Evolutionary conservation across 768 basidiomycete genomes (phyloP), one percentile per base, ranked within the genome.

Genomic region (Dioszegia crocea): DNA sequence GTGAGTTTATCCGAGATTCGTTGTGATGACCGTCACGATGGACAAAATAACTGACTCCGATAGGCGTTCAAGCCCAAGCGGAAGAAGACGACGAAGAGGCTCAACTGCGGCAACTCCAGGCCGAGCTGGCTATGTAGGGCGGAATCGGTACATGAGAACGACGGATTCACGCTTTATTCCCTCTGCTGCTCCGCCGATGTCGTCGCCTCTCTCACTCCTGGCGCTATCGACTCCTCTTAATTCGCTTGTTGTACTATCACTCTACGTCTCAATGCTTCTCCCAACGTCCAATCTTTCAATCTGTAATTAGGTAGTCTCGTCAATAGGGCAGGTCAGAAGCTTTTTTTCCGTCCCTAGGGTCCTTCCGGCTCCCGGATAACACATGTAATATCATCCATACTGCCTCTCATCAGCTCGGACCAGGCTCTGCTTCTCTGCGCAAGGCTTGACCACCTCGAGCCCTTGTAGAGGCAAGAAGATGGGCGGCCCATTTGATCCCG

Each of bases 1-100:
- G 71, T 68, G 49, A 62, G 71, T 57, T 49, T 27, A 21, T 48
- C 36, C n/a, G 14, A 10, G 9, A 6, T 46, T 44, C n/a, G 2
- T 1, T 38, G 9, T 33, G n/a, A 26, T 21, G 30, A 24, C n/a
- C n/a, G n/a, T n/a, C n/a, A n/a, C n/a, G n/a, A n/a, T n/a, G n/a
- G n/a, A n/a, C n/a, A n/a, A n/a, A n/a, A n/a, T 27, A 14, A 54
- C 52, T 59, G 26, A 62, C 40, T 10, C 26, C 40, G 1, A 33
- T 55, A 67, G 67, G 67, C 36, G 53, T 69, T 43, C 44, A 60
- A 51, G 61, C 74, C 74, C 76, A 67, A 82, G 67, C 80, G 54
- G 84, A 83, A 63, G 91, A 92, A 74, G 89, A 90, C 77, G 91
- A 94, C 80, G 94, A 97, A 76, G 93, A 90, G 64, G 85, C 83